A percentile compares a stretch with the other conserved stretches of the same genome.
Conservation (phyloP, 2,329 filamentous ascomycete species). For the Nothophaeocryptopus gaeumannii region DNA sequence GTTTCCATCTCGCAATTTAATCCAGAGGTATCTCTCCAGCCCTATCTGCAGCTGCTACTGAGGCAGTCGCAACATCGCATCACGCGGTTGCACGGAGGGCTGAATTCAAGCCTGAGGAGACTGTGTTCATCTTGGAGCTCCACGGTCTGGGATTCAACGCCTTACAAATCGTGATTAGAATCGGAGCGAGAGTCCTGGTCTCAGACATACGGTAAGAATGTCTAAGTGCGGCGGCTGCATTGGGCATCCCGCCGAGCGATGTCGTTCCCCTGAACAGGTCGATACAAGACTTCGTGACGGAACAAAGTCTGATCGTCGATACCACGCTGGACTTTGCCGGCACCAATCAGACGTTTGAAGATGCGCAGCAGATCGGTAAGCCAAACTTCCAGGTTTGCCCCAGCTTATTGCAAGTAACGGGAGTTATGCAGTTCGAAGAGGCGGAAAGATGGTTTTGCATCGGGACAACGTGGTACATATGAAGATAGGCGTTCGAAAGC, state of each 20-base stretch:
- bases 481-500: conserved; percentile 45
- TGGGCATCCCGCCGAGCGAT: conserved; percentile 35
- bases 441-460: conserved; percentile 43
- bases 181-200: conserved; percentile 46
- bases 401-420: too few species aligned
- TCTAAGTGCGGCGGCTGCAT: conserved; percentile 32
- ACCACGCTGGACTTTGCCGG: conserved; percentile 17
- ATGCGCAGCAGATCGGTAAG: conserved; percentile 37
- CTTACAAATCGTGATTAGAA: conserved; percentile 45
- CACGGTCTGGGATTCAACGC: conserved; percentile 45
- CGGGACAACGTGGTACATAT: conserved; percentile 45
- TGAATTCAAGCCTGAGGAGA: conserved; percentile 37
- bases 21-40: conserved; percentile 28
- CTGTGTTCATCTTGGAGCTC: conserved; percentile 42
- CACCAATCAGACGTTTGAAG: conserved; percentile 38
- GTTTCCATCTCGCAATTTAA: too few species aligned
- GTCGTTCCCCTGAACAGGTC: conserved; percentile 25
- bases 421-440: conserved; percentile 32
- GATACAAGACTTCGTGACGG: conserved; percentile 13
- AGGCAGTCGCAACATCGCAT: conserved; percentile 43
- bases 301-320: conserved; percentile 9
- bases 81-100: conserved; percentile 40
- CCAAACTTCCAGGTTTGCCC: not conserved
- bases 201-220: conserved; percentile 36
- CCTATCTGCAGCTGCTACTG: conserved; percentile 41